Evolutionary conservation across 352 stramenopile genomes (phyloP).

Genomic region (Pythium dissotocum): DNA sequence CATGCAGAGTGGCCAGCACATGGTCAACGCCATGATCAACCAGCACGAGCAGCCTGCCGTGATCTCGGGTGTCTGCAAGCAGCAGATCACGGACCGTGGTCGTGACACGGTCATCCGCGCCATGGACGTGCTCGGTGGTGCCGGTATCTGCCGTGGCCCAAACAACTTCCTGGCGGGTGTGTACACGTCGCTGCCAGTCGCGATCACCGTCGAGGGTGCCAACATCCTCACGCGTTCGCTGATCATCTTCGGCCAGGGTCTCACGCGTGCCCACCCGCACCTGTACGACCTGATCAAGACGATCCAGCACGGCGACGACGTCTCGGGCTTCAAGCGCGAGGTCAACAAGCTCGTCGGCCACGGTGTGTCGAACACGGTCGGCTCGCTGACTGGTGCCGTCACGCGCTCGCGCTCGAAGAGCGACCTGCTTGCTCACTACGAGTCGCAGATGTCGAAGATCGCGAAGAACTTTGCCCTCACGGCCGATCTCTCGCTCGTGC

Average conservation of each 20-base stretch:
- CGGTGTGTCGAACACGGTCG: slow-evolving; percentile 90
- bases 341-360: slow-evolving; percentile 95
- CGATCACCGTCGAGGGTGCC: slow-evolving; percentile 97
- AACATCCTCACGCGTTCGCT: slow-evolving; percentile 98
- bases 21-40: slow-evolving; percentile 99
- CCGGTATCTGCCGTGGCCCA: slow-evolving; percentile 96
- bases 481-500: slow-evolving; percentile 94
- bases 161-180: slow-evolving; percentile 96
- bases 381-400: slow-evolving; percentile 89
- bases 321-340: slow-evolving; percentile 93
- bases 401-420: slow-evolving; percentile 92
- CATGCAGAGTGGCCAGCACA: slow-evolving; percentile 93
- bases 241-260: slow-evolving; percentile 98
- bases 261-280: slow-evolving; percentile 97
- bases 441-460: slow-evolving; percentile 96
- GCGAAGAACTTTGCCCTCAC: slow-evolving; percentile 97
- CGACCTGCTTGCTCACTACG: slow-evolving; percentile 94
- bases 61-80: slow-evolving; percentile 98
- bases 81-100: slow-evolving; percentile 97
- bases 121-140: slow-evolving; percentile 97
- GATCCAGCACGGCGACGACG: slow-evolving; percentile 94
- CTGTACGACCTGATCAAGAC: slow-evolving; percentile 97
- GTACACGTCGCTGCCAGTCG: slow-evolving; percentile 96
- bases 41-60: slow-evolving; percentile 98
- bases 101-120: slow-evolving; percentile 95